phyloP scores from a whole-genome alignment of 192 early-diverging fungal genomes.

The Mortierella hygrophila region DNA sequence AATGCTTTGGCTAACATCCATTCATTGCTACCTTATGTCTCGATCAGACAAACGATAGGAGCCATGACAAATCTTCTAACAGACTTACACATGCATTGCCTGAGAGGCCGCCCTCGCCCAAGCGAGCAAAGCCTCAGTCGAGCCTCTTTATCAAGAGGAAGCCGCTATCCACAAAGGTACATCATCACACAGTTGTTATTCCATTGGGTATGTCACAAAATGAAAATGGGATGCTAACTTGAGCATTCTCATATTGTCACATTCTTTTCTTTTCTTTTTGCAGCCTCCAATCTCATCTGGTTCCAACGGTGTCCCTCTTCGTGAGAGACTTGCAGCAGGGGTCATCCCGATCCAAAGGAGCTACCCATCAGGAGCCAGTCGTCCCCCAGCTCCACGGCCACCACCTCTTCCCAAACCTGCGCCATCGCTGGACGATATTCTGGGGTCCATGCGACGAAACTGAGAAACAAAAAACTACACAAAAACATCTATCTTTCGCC shows the following conservation, averaged over 20 bases:
- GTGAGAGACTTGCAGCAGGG: constrained; percentile 40
- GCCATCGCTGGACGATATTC: constrained; percentile 34
- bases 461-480: constrained; percentile 10
- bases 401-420: constrained; percentile 9
- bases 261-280: background rate
- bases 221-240: background rate
- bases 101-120: constrained; percentile 28
- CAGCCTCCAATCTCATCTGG: background rate
- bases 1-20: background rate
- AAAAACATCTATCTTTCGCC: background rate
- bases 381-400: background rate
- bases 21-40: background rate
- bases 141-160: constrained; percentile 50
- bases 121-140: constrained; percentile 14
- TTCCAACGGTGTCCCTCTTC: constrained; percentile 5
- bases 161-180: constrained; percentile 27
- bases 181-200: background rate
- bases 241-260: no score
- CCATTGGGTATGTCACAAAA: background rate
- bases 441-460: constrained; percentile 17
- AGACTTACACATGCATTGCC: background rate
- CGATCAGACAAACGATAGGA: background rate
- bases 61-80: background rate
- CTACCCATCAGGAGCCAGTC: constrained; percentile 21
- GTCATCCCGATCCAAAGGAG: constrained; percentile 38